Evolutionary conservation across 176 grass and related monocot genomes (phyloP).

Genomic region (Eragrostis nindensis): DNA sequence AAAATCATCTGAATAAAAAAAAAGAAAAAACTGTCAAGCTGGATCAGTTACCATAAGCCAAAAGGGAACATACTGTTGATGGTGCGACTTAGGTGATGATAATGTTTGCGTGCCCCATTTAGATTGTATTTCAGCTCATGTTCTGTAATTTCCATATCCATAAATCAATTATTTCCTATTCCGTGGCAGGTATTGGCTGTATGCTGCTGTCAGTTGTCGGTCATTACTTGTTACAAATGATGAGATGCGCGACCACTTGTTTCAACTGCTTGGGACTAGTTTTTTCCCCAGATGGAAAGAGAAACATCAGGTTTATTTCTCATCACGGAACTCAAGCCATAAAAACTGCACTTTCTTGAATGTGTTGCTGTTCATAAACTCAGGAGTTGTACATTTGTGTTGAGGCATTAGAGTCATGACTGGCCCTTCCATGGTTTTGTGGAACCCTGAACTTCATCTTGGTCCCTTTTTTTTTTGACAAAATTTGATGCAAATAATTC

Average conservation of each 20-base stretch:
- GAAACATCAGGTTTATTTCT: conserved; percentile 82
- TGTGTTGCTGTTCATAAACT: background rate
- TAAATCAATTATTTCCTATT: conserved; percentile 1
- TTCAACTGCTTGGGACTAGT: conserved; percentile 86
- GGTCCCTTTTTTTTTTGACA: background rate
- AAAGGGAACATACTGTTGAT: background rate
- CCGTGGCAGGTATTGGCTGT: conserved; percentile 84
- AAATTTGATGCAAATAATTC: conserved; percentile 3
- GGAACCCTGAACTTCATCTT: background rate
- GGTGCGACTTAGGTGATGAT: conserved; percentile 14
- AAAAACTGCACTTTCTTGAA: background rate
- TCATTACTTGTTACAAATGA: conserved; percentile 93
- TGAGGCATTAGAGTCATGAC: background rate
- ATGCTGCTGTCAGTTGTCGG: conserved; percentile 79
- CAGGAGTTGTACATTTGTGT: background rate
- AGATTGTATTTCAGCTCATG: background rate
- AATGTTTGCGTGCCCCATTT: background rate
- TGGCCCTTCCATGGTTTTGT: background rate
- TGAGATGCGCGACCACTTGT: conserved; percentile 98
- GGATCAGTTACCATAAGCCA: background rate
- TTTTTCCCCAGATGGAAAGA: conserved; percentile 99
- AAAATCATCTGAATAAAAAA: background rate
- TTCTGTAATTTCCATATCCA: conserved; percentile 17
- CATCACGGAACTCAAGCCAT: no score
- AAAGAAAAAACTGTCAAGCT: background rate